Percentiles rank a stretch among this genome's conserved stretches.
These are phyloP conservation scores for Eutrema japonicum DNA, from an alignment of 345 rosid genomes.

Conservation along the genomic window DNA sequence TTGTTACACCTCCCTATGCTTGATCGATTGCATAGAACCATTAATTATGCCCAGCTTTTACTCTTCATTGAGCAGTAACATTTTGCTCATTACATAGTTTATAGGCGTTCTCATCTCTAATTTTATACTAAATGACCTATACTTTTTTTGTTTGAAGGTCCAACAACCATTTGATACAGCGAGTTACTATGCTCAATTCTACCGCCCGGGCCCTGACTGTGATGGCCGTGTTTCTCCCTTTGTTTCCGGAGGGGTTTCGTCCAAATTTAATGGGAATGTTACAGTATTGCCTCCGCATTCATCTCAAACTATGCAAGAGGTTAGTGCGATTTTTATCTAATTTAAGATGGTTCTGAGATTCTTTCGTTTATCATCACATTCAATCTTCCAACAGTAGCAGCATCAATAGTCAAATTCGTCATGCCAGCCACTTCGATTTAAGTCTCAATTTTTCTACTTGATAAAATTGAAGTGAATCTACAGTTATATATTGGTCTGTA, in stretches of 20 bases:
- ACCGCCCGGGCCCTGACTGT: constrained; percentile 65
- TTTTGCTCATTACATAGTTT: constrained; percentile 10
- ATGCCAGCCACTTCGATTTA: constrained; percentile 10
- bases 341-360: constrained; percentile 13
- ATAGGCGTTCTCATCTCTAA: constrained; percentile 7
- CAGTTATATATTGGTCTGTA: not conserved
- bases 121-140: constrained; percentile 24
- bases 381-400: constrained; percentile 7
- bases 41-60: constrained; percentile 21
- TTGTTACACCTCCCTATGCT: constrained; percentile 5
- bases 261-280: constrained; percentile 82
- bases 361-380: not conserved
- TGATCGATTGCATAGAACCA: constrained; percentile 1
- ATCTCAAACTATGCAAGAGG: constrained; percentile 88
- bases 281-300: constrained; percentile 72
- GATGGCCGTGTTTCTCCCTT: constrained; percentile 90
- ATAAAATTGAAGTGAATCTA: not conserved
- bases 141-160: constrained; percentile 54
- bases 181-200: constrained; percentile 78
- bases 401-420: constrained; percentile 2
- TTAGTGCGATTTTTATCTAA: constrained; percentile 28
- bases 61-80: constrained; percentile 9
- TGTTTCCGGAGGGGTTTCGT: constrained; percentile 64
- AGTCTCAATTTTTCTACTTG: not conserved
- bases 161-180: constrained; percentile 85